Base-by-base conservation (phyloP, 139 green algal species). In the Diplosphaera chodatii region DNA sequence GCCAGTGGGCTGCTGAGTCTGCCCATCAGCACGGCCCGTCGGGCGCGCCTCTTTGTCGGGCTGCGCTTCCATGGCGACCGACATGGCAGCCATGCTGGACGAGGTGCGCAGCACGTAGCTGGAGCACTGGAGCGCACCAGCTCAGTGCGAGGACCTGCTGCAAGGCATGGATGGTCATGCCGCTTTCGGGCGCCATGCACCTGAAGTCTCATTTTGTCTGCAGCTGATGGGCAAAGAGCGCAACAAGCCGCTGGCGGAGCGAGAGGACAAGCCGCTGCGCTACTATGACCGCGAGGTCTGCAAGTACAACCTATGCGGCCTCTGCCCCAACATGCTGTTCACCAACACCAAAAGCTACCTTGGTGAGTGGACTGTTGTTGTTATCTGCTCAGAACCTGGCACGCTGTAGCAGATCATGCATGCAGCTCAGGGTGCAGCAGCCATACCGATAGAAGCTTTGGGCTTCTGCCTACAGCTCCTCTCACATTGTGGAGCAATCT, bases 281-380 rank as follows among this genome's bases (percentile, higher is more conserved):
- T 95, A 86, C 31, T 70, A 82, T 28, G 90, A 96, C 77, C 79
- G 80, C 0, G 76, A 76, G 18, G 84, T 96, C 2, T 96, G 91
- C 89, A 94, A 95, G 74, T 87, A 90, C 66, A 78, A 86, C 16
- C 78, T 96, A 20, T 82, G 79, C 0, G 89, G 86, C 15, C 71
- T 95, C 2, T 95, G 91, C 74, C 91, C 91, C 22, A 87, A 90
- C 41, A 79, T 77, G 20, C 72, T 94, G 16, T 96, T 96, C 72
- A 88, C 86, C 29, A 96, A 96, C 74, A 96, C 91, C 4, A 87
- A 85, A 68, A 91, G 82, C 70, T 86, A 94, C 64, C 67, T 96
- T 63, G 91, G 89, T 91, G 68, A 66, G 80, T 70, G n/a, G 55
- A 69, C 25, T 55, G n/a, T n/a, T n/a, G n/a, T n/a, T n/a, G n/a